A percentile compares a stretch with the other conserved stretches of the same genome.
phyloP scores from a whole-genome alignment of 306 rosid genomes.

The Trifolium fragiferum region DNA sequence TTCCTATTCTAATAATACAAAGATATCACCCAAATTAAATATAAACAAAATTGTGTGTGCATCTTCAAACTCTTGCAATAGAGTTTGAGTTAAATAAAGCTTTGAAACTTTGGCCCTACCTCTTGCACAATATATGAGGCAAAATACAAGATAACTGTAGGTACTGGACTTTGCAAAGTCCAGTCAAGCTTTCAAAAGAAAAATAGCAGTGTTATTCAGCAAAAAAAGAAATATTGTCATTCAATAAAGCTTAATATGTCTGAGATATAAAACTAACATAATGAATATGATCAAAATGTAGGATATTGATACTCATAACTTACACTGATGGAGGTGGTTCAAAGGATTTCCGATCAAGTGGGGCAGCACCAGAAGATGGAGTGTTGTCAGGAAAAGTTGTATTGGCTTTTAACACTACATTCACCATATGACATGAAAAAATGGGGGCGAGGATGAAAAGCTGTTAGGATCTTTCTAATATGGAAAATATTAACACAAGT shows the following conservation, averaged over 20 bases:
- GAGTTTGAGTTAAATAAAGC: constrained; percentile 8
- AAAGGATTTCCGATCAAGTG: constrained; percentile 69
- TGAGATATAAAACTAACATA: constrained; percentile 32
- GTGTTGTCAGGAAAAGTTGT: constrained; percentile 73
- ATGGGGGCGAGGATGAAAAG: neutral
- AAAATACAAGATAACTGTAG: constrained; percentile 22
- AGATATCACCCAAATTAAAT: neutral
- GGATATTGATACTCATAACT: constrained; percentile 47
- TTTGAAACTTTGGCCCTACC: constrained; percentile 1
- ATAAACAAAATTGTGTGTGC: neutral
- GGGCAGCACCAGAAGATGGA: constrained; percentile 63
- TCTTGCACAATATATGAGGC: neutral
- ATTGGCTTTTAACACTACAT: constrained; percentile 81
- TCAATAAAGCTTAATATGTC: constrained; percentile 18
- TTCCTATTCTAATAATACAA: neutral
- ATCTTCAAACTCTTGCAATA: neutral
- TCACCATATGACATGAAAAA: constrained; percentile 39
- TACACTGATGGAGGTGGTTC: constrained; percentile 85
- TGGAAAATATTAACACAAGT: neutral
- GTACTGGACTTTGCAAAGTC: neutral
- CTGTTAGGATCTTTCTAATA: constrained; percentile 23
- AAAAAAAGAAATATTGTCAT: neutral
- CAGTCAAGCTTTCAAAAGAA: constrained; percentile 1
- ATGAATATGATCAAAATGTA: constrained; percentile 8
- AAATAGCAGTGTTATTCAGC: constrained; percentile 20